Evolutionary conservation across 2,329 filamentous ascomycete genomes (phyloP).

Genomic region (Pestalotiopsis sp.): DNA sequence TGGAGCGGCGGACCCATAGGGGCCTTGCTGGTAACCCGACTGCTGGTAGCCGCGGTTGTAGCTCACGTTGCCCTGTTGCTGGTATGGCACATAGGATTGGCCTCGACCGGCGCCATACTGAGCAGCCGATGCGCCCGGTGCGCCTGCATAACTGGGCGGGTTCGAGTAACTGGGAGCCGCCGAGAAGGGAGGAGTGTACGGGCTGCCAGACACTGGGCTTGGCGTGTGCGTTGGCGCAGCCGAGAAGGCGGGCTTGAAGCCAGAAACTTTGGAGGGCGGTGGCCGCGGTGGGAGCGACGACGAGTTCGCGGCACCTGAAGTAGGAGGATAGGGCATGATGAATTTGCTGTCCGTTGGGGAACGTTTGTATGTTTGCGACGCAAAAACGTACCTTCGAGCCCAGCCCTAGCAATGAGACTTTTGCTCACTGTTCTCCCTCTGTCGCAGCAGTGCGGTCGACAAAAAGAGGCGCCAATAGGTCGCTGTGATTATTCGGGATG

Average conservation of each 20-base stretch:
- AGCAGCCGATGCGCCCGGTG: slow-evolving; percentile 38
- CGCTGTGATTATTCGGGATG: not conserved
- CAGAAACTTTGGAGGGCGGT: slow-evolving; percentile 56
- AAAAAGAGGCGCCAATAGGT: not conserved
- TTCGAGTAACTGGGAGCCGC: slow-evolving; percentile 33
- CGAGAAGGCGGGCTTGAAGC: slow-evolving; percentile 56
- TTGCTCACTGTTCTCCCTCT: slow-evolving; percentile 8
- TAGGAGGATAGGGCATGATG: slow-evolving; percentile 85
- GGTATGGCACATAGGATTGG: slow-evolving; percentile 38
- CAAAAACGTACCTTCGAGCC: slow-evolving; percentile 55
- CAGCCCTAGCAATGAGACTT: slow-evolving; percentile 14
- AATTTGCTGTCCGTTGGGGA: slow-evolving; percentile 47
- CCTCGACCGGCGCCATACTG: slow-evolving; percentile 44
- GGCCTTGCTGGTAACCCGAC: slow-evolving; percentile 29
- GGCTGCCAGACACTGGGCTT: slow-evolving; percentile 28
- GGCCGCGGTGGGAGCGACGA: slow-evolving; percentile 76
- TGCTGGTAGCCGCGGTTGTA: slow-evolving; percentile 29
- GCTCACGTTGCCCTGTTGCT: slow-evolving; percentile 29
- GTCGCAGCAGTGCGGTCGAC: not conserved
- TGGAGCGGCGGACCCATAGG: slow-evolving; percentile 28
- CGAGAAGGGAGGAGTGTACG: slow-evolving; percentile 37
- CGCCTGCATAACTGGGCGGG: slow-evolving; percentile 36
- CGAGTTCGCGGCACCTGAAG: slow-evolving; percentile 69
- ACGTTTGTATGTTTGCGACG: slow-evolving; percentile 29
- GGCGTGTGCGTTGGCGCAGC: slow-evolving; percentile 32